phyloP scores from a whole-genome alignment of 2,329 filamentous ascomycete genomes.

The Aspergillus puulaauensis region DNA sequence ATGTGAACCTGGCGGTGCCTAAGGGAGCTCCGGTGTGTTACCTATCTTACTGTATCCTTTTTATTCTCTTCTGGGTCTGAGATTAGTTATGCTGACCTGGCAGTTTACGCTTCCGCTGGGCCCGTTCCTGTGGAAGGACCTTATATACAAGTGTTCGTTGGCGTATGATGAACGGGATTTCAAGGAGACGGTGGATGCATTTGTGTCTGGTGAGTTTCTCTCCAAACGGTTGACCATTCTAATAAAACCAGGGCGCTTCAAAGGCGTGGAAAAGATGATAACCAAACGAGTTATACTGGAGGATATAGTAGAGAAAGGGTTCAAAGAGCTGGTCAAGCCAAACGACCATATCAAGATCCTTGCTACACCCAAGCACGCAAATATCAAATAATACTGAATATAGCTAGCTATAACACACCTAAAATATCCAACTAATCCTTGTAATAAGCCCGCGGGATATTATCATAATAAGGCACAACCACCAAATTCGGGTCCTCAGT shows the following conservation, averaged over 20 bases:
- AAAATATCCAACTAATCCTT: not conserved
- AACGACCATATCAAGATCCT: conserved; percentile 17
- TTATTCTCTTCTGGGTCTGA: not conserved
- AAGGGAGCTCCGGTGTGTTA: conserved; percentile 3
- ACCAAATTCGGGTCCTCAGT: conserved; percentile 45
- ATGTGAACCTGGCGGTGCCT: conserved; percentile 13
- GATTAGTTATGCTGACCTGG: not conserved
- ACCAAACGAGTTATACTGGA: conserved; percentile 8
- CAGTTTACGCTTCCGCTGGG: conserved; percentile 9
- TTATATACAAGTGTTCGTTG: conserved; percentile 8
- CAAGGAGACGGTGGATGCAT: conserved; percentile 8
- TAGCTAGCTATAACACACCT: not conserved
- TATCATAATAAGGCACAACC: conserved; percentile 52
- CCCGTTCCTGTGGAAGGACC: conserved; percentile 10
- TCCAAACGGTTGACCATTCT: not conserved
- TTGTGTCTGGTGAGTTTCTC: conserved; percentile 4
- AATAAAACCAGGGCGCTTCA: conserved; percentile 5
- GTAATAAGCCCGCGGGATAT: conserved; percentile 37
- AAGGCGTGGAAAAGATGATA: conserved; percentile 14
- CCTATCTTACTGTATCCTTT: too few relatives aligned
- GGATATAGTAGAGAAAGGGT: conserved; percentile 12
- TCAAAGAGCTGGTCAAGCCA: conserved; percentile 12
- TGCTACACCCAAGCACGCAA: conserved; percentile 6
- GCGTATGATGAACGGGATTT: conserved; percentile 14
- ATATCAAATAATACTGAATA: not conserved